These are phyloP conservation scores for Colletotrichum euphorbiae DNA, from an alignment of 2,329 filamentous ascomycete species.

Conservation along the genomic window DNA sequence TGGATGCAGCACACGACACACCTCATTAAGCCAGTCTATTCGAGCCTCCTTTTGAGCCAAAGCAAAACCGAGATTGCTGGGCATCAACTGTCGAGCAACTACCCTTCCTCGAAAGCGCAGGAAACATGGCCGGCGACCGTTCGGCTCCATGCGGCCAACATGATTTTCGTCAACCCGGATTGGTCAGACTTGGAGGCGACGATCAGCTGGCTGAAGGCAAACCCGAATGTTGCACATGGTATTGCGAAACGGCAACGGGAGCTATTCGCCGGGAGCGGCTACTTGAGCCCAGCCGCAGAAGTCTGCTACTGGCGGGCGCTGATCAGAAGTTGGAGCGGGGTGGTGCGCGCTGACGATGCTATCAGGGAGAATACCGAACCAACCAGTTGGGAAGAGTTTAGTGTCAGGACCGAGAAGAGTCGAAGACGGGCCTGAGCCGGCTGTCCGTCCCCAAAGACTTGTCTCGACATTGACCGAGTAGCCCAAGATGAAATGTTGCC, in stretches of 20 bases:
- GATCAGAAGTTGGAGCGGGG: slow-evolving; percentile 59
- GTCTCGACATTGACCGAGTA: neutral
- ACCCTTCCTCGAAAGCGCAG: slow-evolving; percentile 9
- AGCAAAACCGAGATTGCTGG: neutral
- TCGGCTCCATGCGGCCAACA: slow-evolving; percentile 53
- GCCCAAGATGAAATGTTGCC: neutral
- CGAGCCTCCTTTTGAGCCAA: slow-evolving; percentile 44
- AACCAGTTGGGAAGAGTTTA: slow-evolving; percentile 40
- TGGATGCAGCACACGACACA: slow-evolving; percentile 65
- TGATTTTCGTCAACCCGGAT: slow-evolving; percentile 63
- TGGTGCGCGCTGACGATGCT: slow-evolving; percentile 51
- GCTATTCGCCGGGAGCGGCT: slow-evolving; percentile 56
- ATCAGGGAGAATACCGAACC: slow-evolving; percentile 12
- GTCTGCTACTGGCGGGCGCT: slow-evolving; percentile 65
- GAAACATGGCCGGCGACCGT: slow-evolving; percentile 54
- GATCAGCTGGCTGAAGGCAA: slow-evolving; percentile 57
- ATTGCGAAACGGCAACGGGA: slow-evolving; percentile 61
- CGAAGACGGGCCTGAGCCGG: slow-evolving; percentile 1
- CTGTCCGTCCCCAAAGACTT: no score
- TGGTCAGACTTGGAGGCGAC: slow-evolving; percentile 63
- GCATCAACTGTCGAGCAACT: neutral
- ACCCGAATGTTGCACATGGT: slow-evolving; percentile 56
- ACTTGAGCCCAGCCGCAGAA: slow-evolving; percentile 63
- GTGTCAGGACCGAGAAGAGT: neutral
- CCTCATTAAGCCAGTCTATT: slow-evolving; percentile 58